Conservation (phyloP, 208 protist species). For the Leishmania mexicana region DNA sequence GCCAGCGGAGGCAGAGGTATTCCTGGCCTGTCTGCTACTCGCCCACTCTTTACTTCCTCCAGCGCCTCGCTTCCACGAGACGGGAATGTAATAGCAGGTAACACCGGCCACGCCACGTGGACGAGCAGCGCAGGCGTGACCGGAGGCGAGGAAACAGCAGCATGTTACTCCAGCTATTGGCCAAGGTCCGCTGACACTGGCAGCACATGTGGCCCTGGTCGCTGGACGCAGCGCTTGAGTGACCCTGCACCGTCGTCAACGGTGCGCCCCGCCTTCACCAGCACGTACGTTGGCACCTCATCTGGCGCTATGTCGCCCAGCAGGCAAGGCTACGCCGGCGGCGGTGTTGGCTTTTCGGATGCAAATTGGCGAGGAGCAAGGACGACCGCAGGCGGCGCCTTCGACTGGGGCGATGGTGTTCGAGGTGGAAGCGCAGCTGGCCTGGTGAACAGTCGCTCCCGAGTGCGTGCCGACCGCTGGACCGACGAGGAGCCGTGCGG, state of each 20-base stretch:
- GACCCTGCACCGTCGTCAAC: neutral
- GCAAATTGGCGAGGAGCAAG: constrained; percentile 12
- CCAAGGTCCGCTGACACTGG: neutral
- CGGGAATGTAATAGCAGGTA: constrained; percentile 13
- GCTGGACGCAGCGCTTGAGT: neutral
- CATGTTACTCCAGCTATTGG: neutral
- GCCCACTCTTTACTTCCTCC: constrained; percentile 26
- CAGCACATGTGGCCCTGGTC: neutral
- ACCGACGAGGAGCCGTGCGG: constrained; percentile 17
- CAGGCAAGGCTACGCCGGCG: neutral
- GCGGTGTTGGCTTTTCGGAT: constrained; percentile 5
- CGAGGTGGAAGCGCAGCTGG: neutral
- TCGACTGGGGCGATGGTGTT: neutral
- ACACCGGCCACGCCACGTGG: constrained; percentile 15
- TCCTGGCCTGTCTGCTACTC: constrained; percentile 17
- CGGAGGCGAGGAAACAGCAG: neutral
- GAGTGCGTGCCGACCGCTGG: constrained; percentile 28
- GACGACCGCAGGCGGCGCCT: neutral
- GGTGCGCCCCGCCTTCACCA: constrained; percentile 12
- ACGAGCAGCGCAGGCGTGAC: neutral
- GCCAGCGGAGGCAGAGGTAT: constrained; percentile 9
- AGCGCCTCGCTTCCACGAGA: constrained; percentile 22
- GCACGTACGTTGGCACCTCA: constrained; percentile 18
- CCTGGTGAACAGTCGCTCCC: constrained; percentile 29
- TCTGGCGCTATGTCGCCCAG: neutral